phyloP scores from a whole-genome alignment of 148 eudicot species.

The Silene conica region DNA sequence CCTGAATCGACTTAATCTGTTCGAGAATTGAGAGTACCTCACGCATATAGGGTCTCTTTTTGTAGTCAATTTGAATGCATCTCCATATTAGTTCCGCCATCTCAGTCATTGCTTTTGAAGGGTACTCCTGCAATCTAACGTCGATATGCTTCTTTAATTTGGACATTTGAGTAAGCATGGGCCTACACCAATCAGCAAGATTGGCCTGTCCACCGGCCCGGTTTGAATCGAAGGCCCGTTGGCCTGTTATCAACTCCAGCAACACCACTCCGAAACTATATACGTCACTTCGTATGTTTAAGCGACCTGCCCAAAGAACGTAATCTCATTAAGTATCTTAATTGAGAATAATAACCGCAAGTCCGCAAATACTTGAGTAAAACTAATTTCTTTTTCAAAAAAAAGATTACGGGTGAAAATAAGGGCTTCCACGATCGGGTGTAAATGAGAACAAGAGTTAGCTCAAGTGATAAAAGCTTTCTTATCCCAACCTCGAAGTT shows the following conservation, averaged over 20 bases:
- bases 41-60: conserved; percentile 52
- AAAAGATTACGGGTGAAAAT: too few relatives aligned
- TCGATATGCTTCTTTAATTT: conserved; percentile 56
- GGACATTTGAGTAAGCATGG: conserved; percentile 39
- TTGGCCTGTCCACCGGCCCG: conserved; percentile 45
- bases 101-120: conserved; percentile 42
- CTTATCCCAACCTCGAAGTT: too few relatives aligned
- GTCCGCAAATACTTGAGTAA: too few relatives aligned
- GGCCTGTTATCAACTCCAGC: conserved; percentile 59
- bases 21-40: conserved; percentile 46
- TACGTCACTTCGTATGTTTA: conserved; percentile 72
- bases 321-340: too few relatives aligned
- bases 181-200: conserved; percentile 65
- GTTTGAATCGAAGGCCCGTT: conserved; percentile 42
- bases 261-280: conserved; percentile 77
- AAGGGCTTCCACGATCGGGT: too few relatives aligned
- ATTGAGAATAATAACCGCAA: too few relatives aligned
- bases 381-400: too few relatives aligned
- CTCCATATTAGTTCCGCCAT: conserved; percentile 46
- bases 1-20: conserved; percentile 34
- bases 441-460: too few relatives aligned
- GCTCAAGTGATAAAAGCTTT: too few relatives aligned
- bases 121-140: conserved; percentile 48
- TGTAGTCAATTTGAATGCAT: conserved; percentile 55
- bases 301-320: too few relatives aligned